These are phyloP conservation scores for Amphicarpaea edgeworthii DNA, from an alignment of 306 rosid species.

Conservation along the genomic window DNA sequence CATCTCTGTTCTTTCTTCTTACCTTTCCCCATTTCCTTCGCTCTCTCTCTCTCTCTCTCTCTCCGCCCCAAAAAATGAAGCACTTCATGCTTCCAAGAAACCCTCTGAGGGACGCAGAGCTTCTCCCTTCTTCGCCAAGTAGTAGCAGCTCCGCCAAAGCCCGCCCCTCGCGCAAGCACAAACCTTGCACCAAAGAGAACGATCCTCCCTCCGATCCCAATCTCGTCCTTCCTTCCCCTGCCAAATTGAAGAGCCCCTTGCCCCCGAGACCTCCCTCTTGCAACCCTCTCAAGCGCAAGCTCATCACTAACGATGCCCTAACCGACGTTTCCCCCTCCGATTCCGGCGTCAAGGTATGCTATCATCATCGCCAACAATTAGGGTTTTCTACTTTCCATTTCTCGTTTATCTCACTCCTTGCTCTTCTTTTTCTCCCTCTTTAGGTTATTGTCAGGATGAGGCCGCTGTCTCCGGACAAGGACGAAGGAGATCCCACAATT, in stretches of 20 bases:
- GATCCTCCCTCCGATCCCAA: constrained; percentile 82
- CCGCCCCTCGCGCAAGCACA: constrained; percentile 64
- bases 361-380: too few relatives aligned
- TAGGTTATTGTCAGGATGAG: constrained; percentile 95
- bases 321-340: constrained; percentile 68
- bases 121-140: constrained; percentile 59
- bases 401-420: too few relatives aligned
- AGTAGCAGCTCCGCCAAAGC: constrained; percentile 50
- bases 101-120: constrained; percentile 69
- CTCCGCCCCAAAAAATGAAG: constrained; percentile 58
- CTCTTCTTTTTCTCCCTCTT: not conserved
- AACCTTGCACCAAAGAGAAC: constrained; percentile 71
- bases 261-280: constrained; percentile 92
- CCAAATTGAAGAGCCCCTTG: constrained; percentile 74
- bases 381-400: too few relatives aligned
- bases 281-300: constrained; percentile 96
- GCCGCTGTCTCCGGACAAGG: constrained; percentile 69
- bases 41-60: constrained; percentile 36
- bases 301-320: constrained; percentile 48
- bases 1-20: not conserved
- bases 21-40: not conserved
- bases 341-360: constrained; percentile 89
- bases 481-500: constrained; percentile 80
- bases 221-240: constrained; percentile 54
- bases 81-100: constrained; percentile 83